phyloP scores from a whole-genome alignment of 225 moss, liverwort and hornwort genomes.

The Asterella californica region DNA sequence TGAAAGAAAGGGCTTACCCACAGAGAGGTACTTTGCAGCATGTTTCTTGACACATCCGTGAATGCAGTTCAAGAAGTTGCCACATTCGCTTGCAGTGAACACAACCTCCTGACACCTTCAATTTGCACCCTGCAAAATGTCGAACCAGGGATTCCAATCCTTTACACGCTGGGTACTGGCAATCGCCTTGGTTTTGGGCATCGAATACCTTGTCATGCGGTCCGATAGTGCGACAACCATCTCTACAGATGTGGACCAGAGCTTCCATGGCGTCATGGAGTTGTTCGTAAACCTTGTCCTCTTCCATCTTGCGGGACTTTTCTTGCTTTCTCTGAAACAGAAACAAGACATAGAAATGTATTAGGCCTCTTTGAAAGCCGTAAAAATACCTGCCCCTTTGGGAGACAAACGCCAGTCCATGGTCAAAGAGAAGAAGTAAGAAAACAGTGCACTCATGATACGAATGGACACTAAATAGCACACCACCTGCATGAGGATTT shows the following conservation, averaged over 20 bases:
- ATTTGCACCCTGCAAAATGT: slow-evolving; percentile 76
- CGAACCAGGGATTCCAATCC: slow-evolving; percentile 71
- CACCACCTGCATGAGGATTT: neutral
- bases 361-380: neutral
- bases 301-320: slow-evolving; percentile 50
- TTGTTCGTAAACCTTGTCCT: slow-evolving; percentile 63
- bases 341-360: neutral
- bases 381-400: neutral
- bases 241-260: slow-evolving; percentile 72
- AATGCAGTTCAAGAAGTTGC: slow-evolving; percentile 82
- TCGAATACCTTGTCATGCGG: slow-evolving; percentile 48
- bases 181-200: slow-evolving; percentile 37
- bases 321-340: slow-evolving; percentile 58
- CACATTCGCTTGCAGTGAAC: slow-evolving; percentile 87
- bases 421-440: neutral
- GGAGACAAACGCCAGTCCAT: neutral
- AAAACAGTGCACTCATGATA: neutral
- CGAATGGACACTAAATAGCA: neutral
- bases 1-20: slow-evolving; percentile 33
- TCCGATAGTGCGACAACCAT: slow-evolving; percentile 70
- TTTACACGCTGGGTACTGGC: slow-evolving; percentile 62
- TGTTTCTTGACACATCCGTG: slow-evolving; percentile 59
- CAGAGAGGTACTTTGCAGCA: slow-evolving; percentile 84
- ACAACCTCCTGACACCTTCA: slow-evolving; percentile 69
- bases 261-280: slow-evolving; percentile 85